Conservation (phyloP, 2,329 filamentous ascomycete species). For the Sclerotiophoma versabilis region DNA sequence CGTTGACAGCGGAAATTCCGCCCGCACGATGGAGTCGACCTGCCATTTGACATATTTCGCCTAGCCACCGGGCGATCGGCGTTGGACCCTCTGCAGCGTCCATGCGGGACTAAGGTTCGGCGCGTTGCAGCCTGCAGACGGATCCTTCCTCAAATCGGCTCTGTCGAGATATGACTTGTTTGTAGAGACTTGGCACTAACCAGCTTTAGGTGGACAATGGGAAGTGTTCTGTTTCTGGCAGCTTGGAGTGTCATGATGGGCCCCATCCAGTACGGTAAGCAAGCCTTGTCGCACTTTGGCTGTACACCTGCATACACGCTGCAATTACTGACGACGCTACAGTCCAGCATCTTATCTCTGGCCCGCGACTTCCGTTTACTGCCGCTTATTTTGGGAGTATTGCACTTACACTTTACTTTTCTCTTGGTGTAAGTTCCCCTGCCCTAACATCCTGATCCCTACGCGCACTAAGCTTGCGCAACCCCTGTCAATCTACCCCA, state of each 20-base stretch:
- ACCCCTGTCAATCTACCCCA: conserved; percentile 33
- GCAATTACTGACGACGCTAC: conserved; percentile 26
- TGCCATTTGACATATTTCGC: conserved; percentile 35
- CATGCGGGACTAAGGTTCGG: conserved; percentile 52
- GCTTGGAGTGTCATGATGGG: conserved; percentile 97
- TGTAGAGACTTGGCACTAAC: conserved; percentile 46
- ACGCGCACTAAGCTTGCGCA: conserved; percentile 28
- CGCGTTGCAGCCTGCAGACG: conserved; percentile 45
- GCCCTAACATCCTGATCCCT: conserved; percentile 22
- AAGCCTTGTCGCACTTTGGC: conserved; percentile 34
- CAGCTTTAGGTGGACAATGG: conserved; percentile 84
- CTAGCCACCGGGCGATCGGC: conserved; percentile 47
- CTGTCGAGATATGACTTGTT: conserved; percentile 36
- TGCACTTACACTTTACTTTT: conserved; percentile 86
- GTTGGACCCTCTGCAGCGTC: conserved; percentile 46
- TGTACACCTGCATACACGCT: conserved; percentile 14
- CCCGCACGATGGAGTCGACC: conserved; percentile 1
- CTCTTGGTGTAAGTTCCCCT: conserved; percentile 77
- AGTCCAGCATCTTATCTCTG: conserved; percentile 82
- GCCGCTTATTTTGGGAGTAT: conserved; percentile 95
- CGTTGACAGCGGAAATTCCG: conserved; percentile 1
- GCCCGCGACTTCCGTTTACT: conserved; percentile 87
- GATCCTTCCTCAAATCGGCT: conserved; percentile 40
- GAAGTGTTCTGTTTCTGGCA: conserved; percentile 85
- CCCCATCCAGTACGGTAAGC: conserved; percentile 72